phyloP scores from a whole-genome alignment of 1,284 basidiomycete species.

The Ustilago curta region DNA sequence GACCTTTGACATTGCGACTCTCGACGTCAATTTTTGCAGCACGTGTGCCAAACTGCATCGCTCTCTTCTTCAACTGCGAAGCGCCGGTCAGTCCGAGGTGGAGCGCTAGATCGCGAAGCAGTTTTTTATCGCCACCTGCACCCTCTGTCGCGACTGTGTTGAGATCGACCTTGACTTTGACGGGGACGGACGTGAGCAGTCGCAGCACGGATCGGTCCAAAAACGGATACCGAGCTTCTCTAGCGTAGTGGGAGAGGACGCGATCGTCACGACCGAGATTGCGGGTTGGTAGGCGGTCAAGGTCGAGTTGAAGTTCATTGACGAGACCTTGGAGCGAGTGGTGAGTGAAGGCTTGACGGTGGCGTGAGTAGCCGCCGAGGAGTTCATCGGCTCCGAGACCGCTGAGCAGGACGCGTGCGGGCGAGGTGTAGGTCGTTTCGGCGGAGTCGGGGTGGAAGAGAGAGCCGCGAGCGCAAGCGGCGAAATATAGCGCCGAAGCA shows the following conservation, averaged over 20 bases:
- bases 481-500: slow-evolving; percentile 91
- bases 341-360: slow-evolving; percentile 78
- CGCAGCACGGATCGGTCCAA: slow-evolving; percentile 48
- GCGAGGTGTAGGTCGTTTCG: slow-evolving; percentile 74
- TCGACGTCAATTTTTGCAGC: slow-evolving; percentile 86
- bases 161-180: slow-evolving; percentile 81
- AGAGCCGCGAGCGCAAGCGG: slow-evolving; percentile 76
- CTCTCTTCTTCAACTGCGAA: slow-evolving; percentile 80
- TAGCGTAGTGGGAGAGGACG: slow-evolving; percentile 85
- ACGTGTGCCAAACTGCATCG: slow-evolving; percentile 95
- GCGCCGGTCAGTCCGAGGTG: slow-evolving; percentile 71
- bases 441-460: neutral
- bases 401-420: slow-evolving; percentile 85
- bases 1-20: slow-evolving; percentile 66
- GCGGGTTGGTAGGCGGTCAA: slow-evolving; percentile 87
- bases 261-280: slow-evolving; percentile 96
- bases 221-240: slow-evolving; percentile 76
- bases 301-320: slow-evolving; percentile 89
- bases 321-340: slow-evolving; percentile 73
- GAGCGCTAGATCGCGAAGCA: slow-evolving; percentile 74
- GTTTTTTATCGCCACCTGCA: slow-evolving; percentile 84
- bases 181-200: slow-evolving; percentile 77
- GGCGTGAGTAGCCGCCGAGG: slow-evolving; percentile 91
- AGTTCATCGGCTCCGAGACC: slow-evolving; percentile 96
- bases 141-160: slow-evolving; percentile 12